A percentile compares a stretch with the other conserved stretches of the same genome.
Conservation (phyloP, 306 rosid genomes). For the Gastrolobium villosum region DNA sequence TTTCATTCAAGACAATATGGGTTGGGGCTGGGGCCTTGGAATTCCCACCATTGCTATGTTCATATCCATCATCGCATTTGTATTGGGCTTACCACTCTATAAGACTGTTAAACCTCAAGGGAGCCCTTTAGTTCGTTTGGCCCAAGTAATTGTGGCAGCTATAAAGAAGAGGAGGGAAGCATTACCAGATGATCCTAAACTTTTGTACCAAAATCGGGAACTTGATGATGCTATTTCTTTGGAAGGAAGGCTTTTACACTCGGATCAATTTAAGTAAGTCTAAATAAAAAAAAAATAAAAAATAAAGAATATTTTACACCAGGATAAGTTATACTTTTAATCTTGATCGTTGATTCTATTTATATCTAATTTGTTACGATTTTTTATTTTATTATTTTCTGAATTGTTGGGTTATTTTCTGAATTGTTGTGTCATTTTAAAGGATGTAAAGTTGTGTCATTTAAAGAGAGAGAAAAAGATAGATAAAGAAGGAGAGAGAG, state of each 20-base stretch:
- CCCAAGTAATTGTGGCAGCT: constrained; percentile 76
- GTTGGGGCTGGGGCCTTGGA: constrained; percentile 91
- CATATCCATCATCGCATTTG: constrained; percentile 67
- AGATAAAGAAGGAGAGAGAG: no score
- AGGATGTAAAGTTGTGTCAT: no score
- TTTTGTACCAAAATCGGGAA: constrained; percentile 63
- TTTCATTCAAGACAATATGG: constrained; percentile 76
- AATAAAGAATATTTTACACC: not conserved
- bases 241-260: constrained; percentile 71
- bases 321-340: not conserved
- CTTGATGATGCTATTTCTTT: constrained; percentile 72
- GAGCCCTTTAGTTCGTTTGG: constrained; percentile 78
- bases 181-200: constrained; percentile 54
- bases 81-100: constrained; percentile 74
- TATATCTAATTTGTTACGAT: no score
- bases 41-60: constrained; percentile 76
- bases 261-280: constrained; percentile 70
- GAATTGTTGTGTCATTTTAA: no score
- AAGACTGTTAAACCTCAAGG: constrained; percentile 68
- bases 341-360: no score
- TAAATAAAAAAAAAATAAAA: no score
- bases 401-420: no score
- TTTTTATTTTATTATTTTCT: no score
- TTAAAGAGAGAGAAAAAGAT: no score
- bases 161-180: constrained; percentile 60